A percentile compares a stretch with the other conserved stretches of the same genome.
Evolutionary conservation across 2,329 filamentous ascomycete species (phyloP).

Genomic region (Diaporthe aspalathi): DNA sequence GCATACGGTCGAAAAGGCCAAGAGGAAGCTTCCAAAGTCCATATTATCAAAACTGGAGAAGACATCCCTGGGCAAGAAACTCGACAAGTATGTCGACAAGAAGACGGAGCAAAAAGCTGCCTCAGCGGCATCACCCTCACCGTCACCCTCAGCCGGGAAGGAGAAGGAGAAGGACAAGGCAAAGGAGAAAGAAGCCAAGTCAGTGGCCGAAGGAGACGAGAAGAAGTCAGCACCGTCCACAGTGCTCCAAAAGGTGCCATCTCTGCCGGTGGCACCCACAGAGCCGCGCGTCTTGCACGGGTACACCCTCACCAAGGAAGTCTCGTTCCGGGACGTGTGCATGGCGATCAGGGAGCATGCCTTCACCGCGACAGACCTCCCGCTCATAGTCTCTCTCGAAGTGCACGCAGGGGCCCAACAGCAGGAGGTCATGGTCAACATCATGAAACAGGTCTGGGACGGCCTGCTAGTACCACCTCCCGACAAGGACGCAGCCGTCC

Average conservation of each 20-base stretch:
- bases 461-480: slow-evolving; percentile 72
- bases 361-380: slow-evolving; percentile 80
- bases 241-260: slow-evolving; percentile 36
- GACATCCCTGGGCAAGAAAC: slow-evolving; percentile 58
- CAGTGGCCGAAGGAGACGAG: slow-evolving; percentile 6
- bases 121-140: not conserved
- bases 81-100: slow-evolving; percentile 50
- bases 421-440: slow-evolving; percentile 90
- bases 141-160: slow-evolving; percentile 2
- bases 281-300: slow-evolving; percentile 88
- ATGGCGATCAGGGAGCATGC: slow-evolving; percentile 81
- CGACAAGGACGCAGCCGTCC: slow-evolving; percentile 57
- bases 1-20: slow-evolving; percentile 72
- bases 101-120: slow-evolving; percentile 42
- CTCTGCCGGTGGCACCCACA: slow-evolving; percentile 48
- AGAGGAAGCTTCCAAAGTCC: slow-evolving; percentile 63
- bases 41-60: slow-evolving; percentile 60
- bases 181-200: not conserved
- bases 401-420: slow-evolving; percentile 86
- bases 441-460: slow-evolving; percentile 89
- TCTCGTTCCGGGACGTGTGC: slow-evolving; percentile 89
- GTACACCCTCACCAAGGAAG: slow-evolving; percentile 89
- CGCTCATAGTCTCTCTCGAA: slow-evolving; percentile 94
- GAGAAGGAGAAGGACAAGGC: not conserved
- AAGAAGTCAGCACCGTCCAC: slow-evolving; percentile 30